A percentile compares a stretch with the other conserved stretches of the same genome.
phyloP scores from a whole-genome alignment of 495 filamentous ascomycete genomes.

The Aspergillus incahuasiensis region DNA sequence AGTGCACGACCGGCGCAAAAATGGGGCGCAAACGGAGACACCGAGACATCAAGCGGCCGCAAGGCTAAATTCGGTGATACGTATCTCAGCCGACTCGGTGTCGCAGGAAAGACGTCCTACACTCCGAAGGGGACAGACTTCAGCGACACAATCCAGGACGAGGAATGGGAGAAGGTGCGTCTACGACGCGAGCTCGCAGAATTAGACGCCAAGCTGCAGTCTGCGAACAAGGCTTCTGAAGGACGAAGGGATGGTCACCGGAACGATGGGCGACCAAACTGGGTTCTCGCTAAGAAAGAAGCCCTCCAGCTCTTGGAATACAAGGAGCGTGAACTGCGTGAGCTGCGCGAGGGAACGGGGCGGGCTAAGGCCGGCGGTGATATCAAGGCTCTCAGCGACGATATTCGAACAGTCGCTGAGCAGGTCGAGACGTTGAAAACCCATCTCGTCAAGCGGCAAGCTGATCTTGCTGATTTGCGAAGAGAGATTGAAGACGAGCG shows the following conservation, averaged over 20 bases:
- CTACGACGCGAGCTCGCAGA: constrained; percentile 87
- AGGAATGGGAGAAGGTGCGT: constrained; percentile 95
- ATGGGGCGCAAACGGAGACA: constrained; percentile 66
- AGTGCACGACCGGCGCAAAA: constrained; percentile 57
- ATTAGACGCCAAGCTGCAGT: constrained; percentile 75
- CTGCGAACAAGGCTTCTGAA: constrained; percentile 65
- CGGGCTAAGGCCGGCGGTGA: constrained; percentile 41
- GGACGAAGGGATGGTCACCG: constrained; percentile 48
- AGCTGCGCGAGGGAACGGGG: constrained; percentile 42
- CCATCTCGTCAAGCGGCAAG: constrained; percentile 43
- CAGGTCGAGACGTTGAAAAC: constrained; percentile 51
- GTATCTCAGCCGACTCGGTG: constrained; percentile 84
- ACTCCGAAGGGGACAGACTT: constrained; percentile 82
- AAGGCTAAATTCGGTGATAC: constrained; percentile 97
- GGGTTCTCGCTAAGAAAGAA: constrained; percentile 86
- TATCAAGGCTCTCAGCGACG: constrained; percentile 38
- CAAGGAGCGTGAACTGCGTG: constrained; percentile 46
- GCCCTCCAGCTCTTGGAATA: constrained; percentile 76
- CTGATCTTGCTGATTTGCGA: constrained; percentile 39
- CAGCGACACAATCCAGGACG: constrained; percentile 65
- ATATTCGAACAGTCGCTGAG: constrained; percentile 47
- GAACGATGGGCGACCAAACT: constrained; percentile 41
- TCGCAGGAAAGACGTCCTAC: constrained; percentile 69
- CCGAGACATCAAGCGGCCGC: constrained; percentile 71
- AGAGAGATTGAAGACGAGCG: constrained; percentile 46